Evolutionary conservation across 306 rosid genomes (phyloP).

Genomic region (Prunus padus): DNA sequence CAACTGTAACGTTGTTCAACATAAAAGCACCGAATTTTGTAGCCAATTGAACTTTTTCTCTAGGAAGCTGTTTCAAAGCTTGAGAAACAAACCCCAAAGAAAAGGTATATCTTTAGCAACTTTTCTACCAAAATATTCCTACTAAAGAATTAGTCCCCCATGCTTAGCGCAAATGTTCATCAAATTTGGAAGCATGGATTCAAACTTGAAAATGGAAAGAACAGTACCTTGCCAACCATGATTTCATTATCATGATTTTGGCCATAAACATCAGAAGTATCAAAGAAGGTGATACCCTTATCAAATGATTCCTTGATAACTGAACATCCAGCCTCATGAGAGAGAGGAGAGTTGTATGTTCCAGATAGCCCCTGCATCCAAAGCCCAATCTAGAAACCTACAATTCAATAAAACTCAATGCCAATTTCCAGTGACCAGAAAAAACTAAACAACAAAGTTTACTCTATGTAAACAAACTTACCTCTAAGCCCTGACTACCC

Average conservation of each 20-base stretch:
- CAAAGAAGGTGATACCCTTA: conserved; percentile 69
- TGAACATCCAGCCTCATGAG: conserved; percentile 63
- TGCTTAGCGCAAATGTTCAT: not conserved
- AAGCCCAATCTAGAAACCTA: conserved; percentile 81
- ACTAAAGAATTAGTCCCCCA: too few species aligned
- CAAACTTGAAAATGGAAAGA: not conserved
- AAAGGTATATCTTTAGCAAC: not conserved
- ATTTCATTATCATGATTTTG: conserved; percentile 58
- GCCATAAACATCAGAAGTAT: conserved; percentile 66
- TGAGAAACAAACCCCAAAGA: conserved; percentile 16
- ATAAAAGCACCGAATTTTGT: conserved; percentile 56
- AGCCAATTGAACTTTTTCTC: conserved; percentile 64
- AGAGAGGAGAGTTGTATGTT: conserved; percentile 49
- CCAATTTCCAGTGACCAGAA: not conserved
- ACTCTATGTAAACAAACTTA: not conserved
- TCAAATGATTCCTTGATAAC: conserved; percentile 60
- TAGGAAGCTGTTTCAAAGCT: conserved; percentile 70
- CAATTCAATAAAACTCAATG: conserved; percentile 3
- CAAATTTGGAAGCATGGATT: not conserved
- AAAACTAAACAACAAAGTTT: too few species aligned
- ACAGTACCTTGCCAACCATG: conserved; percentile 60
- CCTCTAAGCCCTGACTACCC: conserved; percentile 80
- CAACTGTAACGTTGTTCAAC: conserved; percentile 18
- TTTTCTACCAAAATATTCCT: too few species aligned
- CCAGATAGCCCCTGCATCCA: conserved; percentile 77